Evolutionary conservation across 345 rosid species (phyloP).

Genomic region (Excoecaria agallocha): DNA sequence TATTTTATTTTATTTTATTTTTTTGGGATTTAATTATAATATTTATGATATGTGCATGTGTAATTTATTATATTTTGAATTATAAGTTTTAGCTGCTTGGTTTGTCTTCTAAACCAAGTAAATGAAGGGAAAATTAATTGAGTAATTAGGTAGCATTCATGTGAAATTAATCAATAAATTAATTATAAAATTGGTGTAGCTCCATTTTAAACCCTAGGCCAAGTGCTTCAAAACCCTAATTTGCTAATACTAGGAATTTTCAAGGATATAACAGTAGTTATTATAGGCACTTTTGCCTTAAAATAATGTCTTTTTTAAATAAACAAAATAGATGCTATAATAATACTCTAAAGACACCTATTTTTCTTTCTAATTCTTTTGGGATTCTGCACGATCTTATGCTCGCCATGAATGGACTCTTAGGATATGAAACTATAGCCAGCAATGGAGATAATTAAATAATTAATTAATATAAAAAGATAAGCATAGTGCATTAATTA

Average conservation of each 20-base stretch:
- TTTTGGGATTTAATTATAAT: no score
- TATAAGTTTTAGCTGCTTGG: not conserved
- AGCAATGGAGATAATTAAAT: not conserved
- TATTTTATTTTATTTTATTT: not conserved
- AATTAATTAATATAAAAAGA: not conserved
- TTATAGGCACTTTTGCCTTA: conserved; percentile 25
- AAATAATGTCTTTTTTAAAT: conserved; percentile 11
- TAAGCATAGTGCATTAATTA: not conserved
- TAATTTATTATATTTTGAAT: not conserved
- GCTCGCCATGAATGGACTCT: conserved; percentile 28
- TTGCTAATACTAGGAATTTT: conserved; percentile 13
- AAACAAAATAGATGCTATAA: conserved; percentile 16
- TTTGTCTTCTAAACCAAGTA: not conserved
- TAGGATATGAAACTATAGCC: conserved; percentile 3
- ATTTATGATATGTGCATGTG: no score
- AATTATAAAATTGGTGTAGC: not conserved
- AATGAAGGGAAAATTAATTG: no score
- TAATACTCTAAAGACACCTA: conserved; percentile 7
- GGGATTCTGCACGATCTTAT: conserved; percentile 31
- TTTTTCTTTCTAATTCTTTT: conserved; percentile 21
- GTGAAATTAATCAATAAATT: not conserved
- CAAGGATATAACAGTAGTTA: conserved; percentile 16
- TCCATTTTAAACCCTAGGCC: conserved; percentile 34
- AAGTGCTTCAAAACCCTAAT: conserved; percentile 47
- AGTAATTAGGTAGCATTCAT: no score